phyloP scores from a whole-genome alignment of 2,329 filamentous ascomycete species.

The Xylariaceae sp. region DNA sequence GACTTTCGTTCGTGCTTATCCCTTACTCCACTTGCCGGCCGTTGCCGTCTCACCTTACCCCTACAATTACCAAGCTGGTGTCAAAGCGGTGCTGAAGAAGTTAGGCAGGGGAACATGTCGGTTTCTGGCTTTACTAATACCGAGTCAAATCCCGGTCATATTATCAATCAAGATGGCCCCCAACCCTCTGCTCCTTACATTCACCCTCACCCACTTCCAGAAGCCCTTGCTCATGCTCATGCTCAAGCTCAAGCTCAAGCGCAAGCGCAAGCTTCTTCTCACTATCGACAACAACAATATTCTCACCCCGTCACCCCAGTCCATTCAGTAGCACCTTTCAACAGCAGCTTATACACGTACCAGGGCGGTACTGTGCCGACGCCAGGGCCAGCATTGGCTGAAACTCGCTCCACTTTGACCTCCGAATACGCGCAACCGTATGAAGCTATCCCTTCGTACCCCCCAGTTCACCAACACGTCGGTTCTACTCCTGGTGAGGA shows the following conservation, averaged over 20 bases:
- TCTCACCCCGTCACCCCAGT: too few species aligned
- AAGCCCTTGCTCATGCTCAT: not conserved
- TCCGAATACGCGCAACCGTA: slow-evolving; percentile 3
- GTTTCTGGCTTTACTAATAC: not conserved
- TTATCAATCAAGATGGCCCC: not conserved
- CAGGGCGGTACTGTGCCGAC: too few species aligned
- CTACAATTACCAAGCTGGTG: too few species aligned
- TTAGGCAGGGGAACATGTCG: not conserved
- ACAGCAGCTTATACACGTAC: not conserved
- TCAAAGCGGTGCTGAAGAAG: too few species aligned
- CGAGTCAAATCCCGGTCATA: not conserved
- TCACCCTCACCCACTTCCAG: not conserved
- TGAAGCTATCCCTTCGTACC: slow-evolving; percentile 3
- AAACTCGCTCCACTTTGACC: slow-evolving; percentile 12
- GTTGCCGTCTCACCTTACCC: too few species aligned
- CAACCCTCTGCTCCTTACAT: not conserved
- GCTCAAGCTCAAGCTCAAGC: not conserved
- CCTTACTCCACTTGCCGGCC: too few species aligned
- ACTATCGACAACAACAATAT: not conserved
- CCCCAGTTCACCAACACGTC: slow-evolving; percentile 3
- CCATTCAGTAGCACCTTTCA: not conserved
- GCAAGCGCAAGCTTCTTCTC: not conserved
- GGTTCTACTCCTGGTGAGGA: not conserved
- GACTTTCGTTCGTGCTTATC: too few species aligned
- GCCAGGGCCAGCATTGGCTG: slow-evolving; percentile 1